phyloP scores from a whole-genome alignment of 2,329 filamentous ascomycete species.

The Exophiala viscosa region DNA sequence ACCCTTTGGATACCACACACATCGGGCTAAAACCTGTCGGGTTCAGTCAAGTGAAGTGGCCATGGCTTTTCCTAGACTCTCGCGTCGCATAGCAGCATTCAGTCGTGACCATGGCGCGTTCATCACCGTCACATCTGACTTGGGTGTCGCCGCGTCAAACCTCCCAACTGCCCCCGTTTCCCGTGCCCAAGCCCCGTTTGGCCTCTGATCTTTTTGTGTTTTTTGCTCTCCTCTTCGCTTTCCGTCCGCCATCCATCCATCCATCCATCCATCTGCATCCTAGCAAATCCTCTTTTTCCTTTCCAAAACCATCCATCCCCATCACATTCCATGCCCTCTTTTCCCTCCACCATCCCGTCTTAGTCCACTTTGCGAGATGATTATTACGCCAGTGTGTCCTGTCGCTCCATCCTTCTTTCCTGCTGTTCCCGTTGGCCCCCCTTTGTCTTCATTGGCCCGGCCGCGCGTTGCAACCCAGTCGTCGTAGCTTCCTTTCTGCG shows the following conservation, averaged over 20 bases:
- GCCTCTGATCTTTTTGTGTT: slow-evolving; percentile 3
- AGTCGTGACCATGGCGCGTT: neutral
- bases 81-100: neutral
- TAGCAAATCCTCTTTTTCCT: slow-evolving; percentile 23
- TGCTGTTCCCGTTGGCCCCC: slow-evolving; percentile 4
- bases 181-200: slow-evolving; percentile 19
- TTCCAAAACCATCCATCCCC: slow-evolving; percentile 13
- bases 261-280: slow-evolving; percentile 16
- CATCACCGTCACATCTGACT: slow-evolving; percentile 2
- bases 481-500: slow-evolving; percentile 25
- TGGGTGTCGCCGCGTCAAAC: slow-evolving; percentile 1
- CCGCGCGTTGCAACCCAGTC: slow-evolving; percentile 18
- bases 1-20: neutral
- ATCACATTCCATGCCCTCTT: slow-evolving; percentile 21
- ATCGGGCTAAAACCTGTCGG: slow-evolving; percentile 2
- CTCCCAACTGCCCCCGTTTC: slow-evolving; percentile 12
- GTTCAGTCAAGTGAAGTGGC: slow-evolving; percentile 2
- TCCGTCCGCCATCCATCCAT: slow-evolving; percentile 13
- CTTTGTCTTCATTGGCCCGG: slow-evolving; percentile 18
- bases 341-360: slow-evolving; percentile 25
- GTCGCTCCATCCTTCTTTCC: slow-evolving; percentile 20
- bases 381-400: slow-evolving; percentile 23
- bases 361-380: slow-evolving; percentile 28
- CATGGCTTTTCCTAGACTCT: neutral
- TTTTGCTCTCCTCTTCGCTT: slow-evolving; percentile 8